A percentile compares a stretch with the other conserved stretches of the same genome.
These are phyloP conservation scores for Colletotrichum theobromicola DNA, from an alignment of 2,329 filamentous ascomycete species.

Conservation along the genomic window DNA sequence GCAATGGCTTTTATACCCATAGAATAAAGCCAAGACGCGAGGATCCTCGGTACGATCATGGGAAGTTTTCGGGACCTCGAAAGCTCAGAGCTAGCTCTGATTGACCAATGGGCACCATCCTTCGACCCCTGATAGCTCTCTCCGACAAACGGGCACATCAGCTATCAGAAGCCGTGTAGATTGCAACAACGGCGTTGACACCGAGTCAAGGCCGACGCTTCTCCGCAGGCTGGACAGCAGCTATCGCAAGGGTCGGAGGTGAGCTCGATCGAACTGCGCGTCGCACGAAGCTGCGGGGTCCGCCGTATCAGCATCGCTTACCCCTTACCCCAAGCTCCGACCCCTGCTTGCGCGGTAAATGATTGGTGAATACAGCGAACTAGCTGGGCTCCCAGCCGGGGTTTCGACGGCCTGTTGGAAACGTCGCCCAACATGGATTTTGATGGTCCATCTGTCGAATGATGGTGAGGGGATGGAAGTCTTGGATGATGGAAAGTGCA, in stretches of 20 bases:
- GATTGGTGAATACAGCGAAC: neutral
- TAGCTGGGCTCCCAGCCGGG: neutral
- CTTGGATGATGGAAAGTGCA: neutral
- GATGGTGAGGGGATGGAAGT: neutral
- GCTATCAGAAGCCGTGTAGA: neutral
- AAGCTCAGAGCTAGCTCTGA: neutral
- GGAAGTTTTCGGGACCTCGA: neutral
- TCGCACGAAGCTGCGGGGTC: conserved; percentile 8
- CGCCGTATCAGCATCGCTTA: neutral
- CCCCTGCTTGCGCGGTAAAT: neutral
- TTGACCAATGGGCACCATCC: neutral
- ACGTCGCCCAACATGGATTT: neutral
- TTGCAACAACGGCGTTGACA: neutral
- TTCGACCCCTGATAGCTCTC: neutral
- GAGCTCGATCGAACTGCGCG: neutral
- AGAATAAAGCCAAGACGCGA: neutral
- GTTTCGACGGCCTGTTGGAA: neutral
- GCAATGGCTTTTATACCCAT: neutral
- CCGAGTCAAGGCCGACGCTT: conserved; percentile 17
- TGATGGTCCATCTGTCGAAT: neutral
- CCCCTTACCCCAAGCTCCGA: neutral
- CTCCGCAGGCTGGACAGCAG: neutral
- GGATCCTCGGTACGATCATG: neutral
- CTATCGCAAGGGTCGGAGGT: neutral
- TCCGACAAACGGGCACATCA: neutral